Conservation (phyloP, 352 stramenopile species). For the Phytopythium sindhum region DNA sequence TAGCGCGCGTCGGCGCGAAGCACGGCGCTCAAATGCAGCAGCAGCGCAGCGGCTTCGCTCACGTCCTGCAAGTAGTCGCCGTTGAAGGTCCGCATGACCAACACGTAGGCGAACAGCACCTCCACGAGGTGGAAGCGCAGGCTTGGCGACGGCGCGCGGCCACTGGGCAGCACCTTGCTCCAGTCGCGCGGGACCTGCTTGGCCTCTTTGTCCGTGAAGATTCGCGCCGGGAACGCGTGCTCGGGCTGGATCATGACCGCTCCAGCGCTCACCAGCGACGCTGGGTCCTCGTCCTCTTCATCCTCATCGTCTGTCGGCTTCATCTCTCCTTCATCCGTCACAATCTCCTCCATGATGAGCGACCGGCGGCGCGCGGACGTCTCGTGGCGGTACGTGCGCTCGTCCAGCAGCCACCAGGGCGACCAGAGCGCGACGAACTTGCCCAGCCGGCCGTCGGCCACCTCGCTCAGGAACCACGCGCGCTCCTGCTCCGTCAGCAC, state of each 20-base stretch:
- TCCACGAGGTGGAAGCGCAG: constrained; percentile 66
- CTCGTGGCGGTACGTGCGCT: constrained; percentile 46
- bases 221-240: constrained; percentile 31
- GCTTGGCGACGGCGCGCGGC: constrained; percentile 28
- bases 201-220: constrained; percentile 45
- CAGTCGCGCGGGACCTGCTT: constrained; percentile 35
- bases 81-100: constrained; percentile 74
- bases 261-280: constrained; percentile 1
- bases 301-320: constrained; percentile 5
- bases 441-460: constrained; percentile 60
- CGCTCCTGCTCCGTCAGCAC: constrained; percentile 54
- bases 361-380: constrained; percentile 32
- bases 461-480: constrained; percentile 54
- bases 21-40: constrained; percentile 50
- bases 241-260: constrained; percentile 28
- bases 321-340: constrained; percentile 6
- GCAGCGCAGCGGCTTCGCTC: constrained; percentile 33
- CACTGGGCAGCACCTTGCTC: constrained; percentile 23
- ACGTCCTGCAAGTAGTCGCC: constrained; percentile 67
- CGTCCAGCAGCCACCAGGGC: constrained; percentile 63
- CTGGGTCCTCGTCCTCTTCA: constrained; percentile 7
- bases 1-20: constrained; percentile 46
- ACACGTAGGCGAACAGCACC: constrained; percentile 62
- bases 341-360: constrained; percentile 53
- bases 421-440: constrained; percentile 64